Base-by-base conservation (phyloP, 2,329 filamentous ascomycete genomes). In the Sodiomyces alkalinus region DNA sequence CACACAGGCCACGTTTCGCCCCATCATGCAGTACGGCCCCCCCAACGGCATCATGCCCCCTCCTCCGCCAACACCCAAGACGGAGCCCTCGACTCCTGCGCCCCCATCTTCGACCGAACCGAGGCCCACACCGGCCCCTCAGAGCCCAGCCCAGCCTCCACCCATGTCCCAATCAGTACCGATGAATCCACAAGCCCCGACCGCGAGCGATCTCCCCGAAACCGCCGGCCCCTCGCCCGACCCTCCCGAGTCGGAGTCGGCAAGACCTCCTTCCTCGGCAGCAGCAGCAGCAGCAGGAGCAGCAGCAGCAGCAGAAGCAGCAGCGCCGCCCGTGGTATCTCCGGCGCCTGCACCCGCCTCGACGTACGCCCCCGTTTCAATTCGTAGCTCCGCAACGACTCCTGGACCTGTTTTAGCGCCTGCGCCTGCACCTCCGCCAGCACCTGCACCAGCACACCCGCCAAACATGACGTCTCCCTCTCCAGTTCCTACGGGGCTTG, bases 11-110 rank as follows among this genome's bases (percentile, higher is more conserved):
- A 34, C 34, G 7, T 51, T 55, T 33, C 64, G 72, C 23, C 73
- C 73, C 3, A 61, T 76, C 20, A 53, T 77, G 31, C 72, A 77
- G 41, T 78, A 77, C 43, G 73, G 73, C 0, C 73, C 73, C 22
- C 68, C 70, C 2, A 70, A 70, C 33, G 71, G 70, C 21, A 48
- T 58, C 17, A 71, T 76, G 68, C 69, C 69, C 22, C 63, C 64
- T 31, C 60, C 62, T 12, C 33, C 31, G 28, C 40, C 29, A 28
- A 35, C 30, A 2, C 28, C 29, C 20, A 30, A 29, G 12, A 11
- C 26, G 20, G 17, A 36, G 25, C 26, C 34, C 26, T 31, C 39
- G 17, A 30, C 35, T 8, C 35, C 33, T 14, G 6, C 28, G 12
- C 20, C 28, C 13, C 26, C 26, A 6, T 17, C 12, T 11, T n/a